A percentile compares a stretch with the other conserved stretches of the same genome.
phyloP scores from a whole-genome alignment of 768 basidiomycete species.

The Boletus pseudo-olivaceus region DNA sequence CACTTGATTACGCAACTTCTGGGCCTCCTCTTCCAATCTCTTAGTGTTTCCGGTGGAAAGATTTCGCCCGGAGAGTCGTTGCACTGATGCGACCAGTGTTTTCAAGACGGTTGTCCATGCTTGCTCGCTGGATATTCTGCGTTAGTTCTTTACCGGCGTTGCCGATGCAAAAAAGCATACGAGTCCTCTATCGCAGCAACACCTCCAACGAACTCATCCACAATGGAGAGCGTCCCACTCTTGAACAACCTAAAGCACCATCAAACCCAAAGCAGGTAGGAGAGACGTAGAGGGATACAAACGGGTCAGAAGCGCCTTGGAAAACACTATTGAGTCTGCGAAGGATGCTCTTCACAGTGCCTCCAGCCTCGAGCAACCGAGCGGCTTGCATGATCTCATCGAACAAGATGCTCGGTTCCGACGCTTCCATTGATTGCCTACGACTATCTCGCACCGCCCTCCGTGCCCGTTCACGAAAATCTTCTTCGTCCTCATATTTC shows the following conservation, averaged over 20 bases:
- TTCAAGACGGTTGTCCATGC: constrained; percentile 63
- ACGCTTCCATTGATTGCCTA: constrained; percentile 24
- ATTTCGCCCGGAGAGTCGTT: constrained; percentile 63
- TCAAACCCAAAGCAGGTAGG: neutral
- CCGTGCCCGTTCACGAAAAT: constrained; percentile 66
- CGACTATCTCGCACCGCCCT: constrained; percentile 29
- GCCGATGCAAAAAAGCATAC: constrained; percentile 38
- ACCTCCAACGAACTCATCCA: constrained; percentile 66
- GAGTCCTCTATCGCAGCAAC: constrained; percentile 57
- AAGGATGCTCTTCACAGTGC: constrained; percentile 54
- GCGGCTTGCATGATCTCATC: constrained; percentile 61
- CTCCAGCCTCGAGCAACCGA: constrained; percentile 36
- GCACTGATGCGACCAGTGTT: constrained; percentile 55
- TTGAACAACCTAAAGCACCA: constrained; percentile 52
- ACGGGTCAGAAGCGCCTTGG: constrained; percentile 60
- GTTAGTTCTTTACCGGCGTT: constrained; percentile 11
- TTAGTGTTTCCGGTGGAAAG: constrained; percentile 49
- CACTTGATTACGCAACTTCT: constrained; percentile 53
- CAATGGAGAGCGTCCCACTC: constrained; percentile 51
- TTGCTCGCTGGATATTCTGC: constrained; percentile 47
- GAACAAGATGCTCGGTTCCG: constrained; percentile 53
- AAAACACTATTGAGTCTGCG: constrained; percentile 54
- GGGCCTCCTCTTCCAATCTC: constrained; percentile 55
- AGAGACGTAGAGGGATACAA: constrained; percentile 25
- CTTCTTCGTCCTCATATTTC: constrained; percentile 86